These are phyloP conservation scores for Styphnolobium japonicum DNA, from an alignment of 306 rosid species.

Conservation along the genomic window DNA sequence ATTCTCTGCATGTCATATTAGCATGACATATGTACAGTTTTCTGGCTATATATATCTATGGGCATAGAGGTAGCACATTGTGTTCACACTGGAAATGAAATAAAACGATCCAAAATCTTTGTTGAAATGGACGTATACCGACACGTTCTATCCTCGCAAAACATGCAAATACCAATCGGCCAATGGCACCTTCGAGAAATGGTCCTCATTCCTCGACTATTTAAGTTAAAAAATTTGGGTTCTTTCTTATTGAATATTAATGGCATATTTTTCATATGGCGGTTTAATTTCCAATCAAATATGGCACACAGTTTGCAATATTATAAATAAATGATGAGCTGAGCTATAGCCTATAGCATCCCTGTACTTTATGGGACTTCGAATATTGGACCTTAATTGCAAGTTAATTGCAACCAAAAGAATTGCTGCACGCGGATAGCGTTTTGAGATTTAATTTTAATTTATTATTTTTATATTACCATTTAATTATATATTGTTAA, in stretches of 20 bases:
- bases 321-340: not conserved
- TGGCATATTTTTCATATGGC: conserved; percentile 2
- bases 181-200: conserved; percentile 2
- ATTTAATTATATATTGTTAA: too few relatives aligned
- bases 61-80: conserved; percentile 9
- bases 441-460: too few relatives aligned
- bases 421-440: not conserved
- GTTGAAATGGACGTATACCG: conserved; percentile 6
- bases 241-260: not conserved
- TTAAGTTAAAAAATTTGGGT: not conserved
- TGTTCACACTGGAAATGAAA: conserved; percentile 16
- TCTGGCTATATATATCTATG: conserved; percentile 16
- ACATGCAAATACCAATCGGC: conserved; percentile 20
- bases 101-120: conserved; percentile 7
- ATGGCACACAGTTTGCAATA: not conserved
- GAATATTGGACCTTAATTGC: not conserved
- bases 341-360: not conserved
- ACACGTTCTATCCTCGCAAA: not conserved
- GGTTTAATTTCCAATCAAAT: not conserved
- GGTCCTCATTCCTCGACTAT: not conserved
- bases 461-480: too few relatives aligned
- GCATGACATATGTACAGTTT: conserved; percentile 22
- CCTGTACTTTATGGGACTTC: not conserved
- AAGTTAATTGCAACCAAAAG: not conserved
- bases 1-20: conserved; percentile 24